Conservation (phyloP, 2,329 filamentous ascomycete species). For the Aspergillus quadricinctus region DNA sequence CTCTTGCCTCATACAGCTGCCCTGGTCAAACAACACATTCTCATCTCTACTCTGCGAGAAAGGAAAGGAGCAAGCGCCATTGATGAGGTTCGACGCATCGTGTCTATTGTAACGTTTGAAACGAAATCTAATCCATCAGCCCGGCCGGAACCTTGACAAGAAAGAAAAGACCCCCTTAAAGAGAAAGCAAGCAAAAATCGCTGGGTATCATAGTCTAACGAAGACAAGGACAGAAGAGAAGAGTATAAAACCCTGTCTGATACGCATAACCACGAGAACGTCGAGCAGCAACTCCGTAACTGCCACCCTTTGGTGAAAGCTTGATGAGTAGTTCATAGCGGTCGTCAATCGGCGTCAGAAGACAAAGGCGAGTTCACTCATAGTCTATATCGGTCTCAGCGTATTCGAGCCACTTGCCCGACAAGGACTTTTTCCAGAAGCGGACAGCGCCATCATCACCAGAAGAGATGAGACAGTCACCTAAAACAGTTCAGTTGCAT, state of each 20-base stretch:
- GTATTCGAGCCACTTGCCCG: slow-evolving; percentile 43
- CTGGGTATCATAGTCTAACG: slow-evolving; percentile 21
- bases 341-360: neutral
- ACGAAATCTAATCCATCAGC: neutral
- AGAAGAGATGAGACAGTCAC: slow-evolving; percentile 41
- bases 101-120: neutral
- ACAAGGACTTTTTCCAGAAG: slow-evolving; percentile 42
- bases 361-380: slow-evolving; percentile 16
- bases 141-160: neutral
- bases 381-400: slow-evolving; percentile 39
- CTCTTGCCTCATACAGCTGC: neutral
- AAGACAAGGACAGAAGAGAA: slow-evolving; percentile 6
- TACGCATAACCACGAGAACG: neutral
- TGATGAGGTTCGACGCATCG: neutral
- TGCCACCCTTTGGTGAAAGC: neutral
- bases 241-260: neutral
- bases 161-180: neutral
- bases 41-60: neutral
- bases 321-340: neutral
- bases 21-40: neutral
- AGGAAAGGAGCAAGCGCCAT: neutral
- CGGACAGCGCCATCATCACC: slow-evolving; percentile 41
- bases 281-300: neutral
- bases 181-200: neutral
- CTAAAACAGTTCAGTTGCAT: slow-evolving; percentile 17